Percentiles rank a stretch among this genome's conserved stretches.
Conservation (phyloP, 129 eudicot genomes). For the Ambrosia trifida region DNA sequence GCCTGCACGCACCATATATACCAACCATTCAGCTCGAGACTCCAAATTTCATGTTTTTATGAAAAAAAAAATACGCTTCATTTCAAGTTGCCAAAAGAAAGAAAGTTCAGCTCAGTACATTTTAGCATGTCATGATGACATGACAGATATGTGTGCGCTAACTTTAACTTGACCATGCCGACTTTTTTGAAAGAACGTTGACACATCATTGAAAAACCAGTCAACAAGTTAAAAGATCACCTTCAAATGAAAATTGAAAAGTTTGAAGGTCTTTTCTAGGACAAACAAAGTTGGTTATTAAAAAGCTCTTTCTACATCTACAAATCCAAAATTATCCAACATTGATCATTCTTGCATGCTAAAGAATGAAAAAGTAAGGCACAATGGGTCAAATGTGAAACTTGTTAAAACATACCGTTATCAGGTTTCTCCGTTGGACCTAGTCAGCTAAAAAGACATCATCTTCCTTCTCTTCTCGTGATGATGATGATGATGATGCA, state of each 20-base stretch:
- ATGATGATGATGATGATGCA: conserved; percentile 23
- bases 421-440: conserved; percentile 20
- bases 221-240: too few relatives aligned
- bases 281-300: not conserved
- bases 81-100: too few relatives aligned
- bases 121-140: too few relatives aligned
- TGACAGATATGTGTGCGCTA: too few relatives aligned
- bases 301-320: not conserved
- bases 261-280: too few relatives aligned
- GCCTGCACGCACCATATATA: not conserved
- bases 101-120: too few relatives aligned
- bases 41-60: too few relatives aligned
- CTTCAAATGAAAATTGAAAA: too few relatives aligned
- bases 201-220: too few relatives aligned
- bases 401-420: conserved; percentile 19
- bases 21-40: not conserved
- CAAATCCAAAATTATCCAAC: not conserved
- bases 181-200: too few relatives aligned
- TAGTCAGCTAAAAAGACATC: conserved; percentile 55
- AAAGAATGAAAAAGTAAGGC: not conserved
- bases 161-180: too few relatives aligned
- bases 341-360: not conserved
- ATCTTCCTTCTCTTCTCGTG: conserved; percentile 41
- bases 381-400: not conserved
- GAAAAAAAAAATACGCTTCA: too few relatives aligned